These are phyloP conservation scores for Teratosphaeria epicoccoides DNA, from an alignment of 2,329 filamentous ascomycete species.

Conservation along the genomic window DNA sequence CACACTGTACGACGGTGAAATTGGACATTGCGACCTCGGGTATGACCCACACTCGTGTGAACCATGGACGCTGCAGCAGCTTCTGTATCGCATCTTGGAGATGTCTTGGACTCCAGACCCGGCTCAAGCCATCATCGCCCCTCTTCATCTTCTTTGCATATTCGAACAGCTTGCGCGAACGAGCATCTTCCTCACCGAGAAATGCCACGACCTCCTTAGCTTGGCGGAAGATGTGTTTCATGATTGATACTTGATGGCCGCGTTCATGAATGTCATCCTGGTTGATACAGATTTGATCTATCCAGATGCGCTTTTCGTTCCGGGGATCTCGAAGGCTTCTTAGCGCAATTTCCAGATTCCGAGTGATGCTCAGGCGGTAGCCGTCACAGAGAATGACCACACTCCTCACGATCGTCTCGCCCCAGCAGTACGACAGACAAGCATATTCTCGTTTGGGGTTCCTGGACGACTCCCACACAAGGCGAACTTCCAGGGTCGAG, in stretches of 20 bases:
- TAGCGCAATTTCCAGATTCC: slow-evolving; percentile 19
- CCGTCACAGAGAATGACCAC: slow-evolving; percentile 20
- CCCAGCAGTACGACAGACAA: slow-evolving; percentile 22
- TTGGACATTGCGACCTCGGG: slow-evolving; percentile 15
- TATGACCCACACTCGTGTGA: slow-evolving; percentile 21
- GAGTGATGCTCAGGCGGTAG: slow-evolving; percentile 20
- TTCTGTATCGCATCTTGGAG: slow-evolving; percentile 20
- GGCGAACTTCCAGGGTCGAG: slow-evolving; percentile 11
- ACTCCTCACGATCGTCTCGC: slow-evolving; percentile 13
- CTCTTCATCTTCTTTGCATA: slow-evolving; percentile 19
- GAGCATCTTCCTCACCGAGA: slow-evolving; percentile 19
- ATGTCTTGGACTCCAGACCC: slow-evolving; percentile 14
- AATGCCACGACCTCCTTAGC: slow-evolving; percentile 19
- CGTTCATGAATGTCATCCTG: slow-evolving; percentile 24
- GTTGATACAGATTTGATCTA: slow-evolving; percentile 26
- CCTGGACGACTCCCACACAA: slow-evolving; percentile 18
- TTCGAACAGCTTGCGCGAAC: slow-evolving; percentile 18
- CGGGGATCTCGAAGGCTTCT: slow-evolving; percentile 15
- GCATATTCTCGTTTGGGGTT: slow-evolving; percentile 12
- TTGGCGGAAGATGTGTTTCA: slow-evolving; percentile 25
- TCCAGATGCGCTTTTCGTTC: slow-evolving; percentile 22
- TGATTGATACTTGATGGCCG: slow-evolving; percentile 25
- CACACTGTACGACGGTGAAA: slow-evolving; percentile 14
- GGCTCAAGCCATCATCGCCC: slow-evolving; percentile 7
- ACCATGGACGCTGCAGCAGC: slow-evolving; percentile 21